Evolutionary conservation across 805 yeast genomes (phyloP), one percentile per base, ranked within the genome.

Genomic region (Lachancea nothofagi): DNA sequence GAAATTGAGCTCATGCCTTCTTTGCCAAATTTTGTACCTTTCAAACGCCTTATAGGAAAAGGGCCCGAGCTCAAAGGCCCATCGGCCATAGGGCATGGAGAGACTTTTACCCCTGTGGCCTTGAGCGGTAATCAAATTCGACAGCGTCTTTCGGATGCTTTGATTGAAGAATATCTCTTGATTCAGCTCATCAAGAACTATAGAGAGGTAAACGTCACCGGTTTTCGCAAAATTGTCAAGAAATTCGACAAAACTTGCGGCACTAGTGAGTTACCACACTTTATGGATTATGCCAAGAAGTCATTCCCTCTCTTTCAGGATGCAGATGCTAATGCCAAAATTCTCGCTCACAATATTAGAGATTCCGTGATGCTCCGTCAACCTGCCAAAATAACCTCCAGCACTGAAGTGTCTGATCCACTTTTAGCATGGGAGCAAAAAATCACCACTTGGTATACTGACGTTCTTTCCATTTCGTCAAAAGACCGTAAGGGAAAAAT

Each of bases 201-300:
- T 59, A 71, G 85, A 48, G 68, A 80, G 34, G 61, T 89, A 50
- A 93, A 93, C 61, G 71, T 88, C 22, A 88, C 95, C 0, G 98
- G 94, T 0, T 78, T 89, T 53, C 74, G 96, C 38, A 93, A 93
- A 54, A 79, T 93, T 53, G 70, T 87, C 43, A 93, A 93, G 56
- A 93, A 93, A 59, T 89, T 77, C 57, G 98, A 93, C 62, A 93
- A 93, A 54, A 48, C 54, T 3, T 51, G 57, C 33, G 41, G 49
- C 22, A 55, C 62, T 2, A 41, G 42, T 7, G 62, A 62, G 35
- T 40, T 55, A 25, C 40, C 48, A 3, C 38, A 33, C 22, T 56
- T 61, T 31, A 51, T 59, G 53, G 48, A 45, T 12, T 55, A 45
- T 33, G 57, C 57, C 3, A 50, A 52, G 29, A 46, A 44, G 14